Percentiles rank a stretch among this genome's conserved stretches.
Conservation (phyloP, 2,329 filamentous ascomycete species). For the Immersiporthe knoxdaviesiana region DNA sequence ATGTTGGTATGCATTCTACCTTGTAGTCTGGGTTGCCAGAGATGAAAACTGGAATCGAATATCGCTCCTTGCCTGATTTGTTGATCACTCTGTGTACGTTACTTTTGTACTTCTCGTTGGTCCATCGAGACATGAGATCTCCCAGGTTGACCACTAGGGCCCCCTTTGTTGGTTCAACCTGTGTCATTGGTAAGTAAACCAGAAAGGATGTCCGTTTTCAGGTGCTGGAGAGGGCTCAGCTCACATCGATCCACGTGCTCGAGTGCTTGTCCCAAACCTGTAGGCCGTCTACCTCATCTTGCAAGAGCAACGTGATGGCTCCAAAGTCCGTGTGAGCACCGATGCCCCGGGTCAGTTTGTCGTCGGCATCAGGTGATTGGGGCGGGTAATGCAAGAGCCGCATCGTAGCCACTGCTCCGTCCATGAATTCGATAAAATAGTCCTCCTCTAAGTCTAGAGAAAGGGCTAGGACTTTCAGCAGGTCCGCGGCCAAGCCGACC, state of each 20-base stretch:
- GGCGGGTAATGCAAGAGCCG: conserved; percentile 52
- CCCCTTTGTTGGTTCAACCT: conserved; percentile 47
- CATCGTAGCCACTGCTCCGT: conserved; percentile 47
- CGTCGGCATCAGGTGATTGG: conserved; percentile 40
- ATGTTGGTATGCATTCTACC: conserved; percentile 40
- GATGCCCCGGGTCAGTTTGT: conserved; percentile 40
- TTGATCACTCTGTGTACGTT: conserved; percentile 60
- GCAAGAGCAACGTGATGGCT: conserved; percentile 57
- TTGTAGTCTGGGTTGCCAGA: conserved; percentile 52
- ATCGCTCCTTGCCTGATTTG: conserved; percentile 51
- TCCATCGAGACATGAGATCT: conserved; percentile 53
- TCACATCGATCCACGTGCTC: conserved; percentile 47
- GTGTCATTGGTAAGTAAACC: conserved; percentile 21
- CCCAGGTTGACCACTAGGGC: conserved; percentile 56
- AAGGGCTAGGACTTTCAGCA: conserved; percentile 45
- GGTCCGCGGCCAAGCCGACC: conserved; percentile 42
- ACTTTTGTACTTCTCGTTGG: conserved; percentile 55
- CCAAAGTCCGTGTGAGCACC: conserved; percentile 59
- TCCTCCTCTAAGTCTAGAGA: conserved; percentile 42
- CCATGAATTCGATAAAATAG: conserved; percentile 47
- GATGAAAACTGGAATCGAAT: conserved; percentile 57
- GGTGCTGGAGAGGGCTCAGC: conserved; percentile 9
- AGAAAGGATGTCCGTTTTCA: too few relatives aligned
- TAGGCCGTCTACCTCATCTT: conserved; percentile 52
- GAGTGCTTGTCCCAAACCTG: conserved; percentile 52